A percentile compares a stretch with the other conserved stretches of the same genome.
These are phyloP conservation scores for Plasmodium berghei DNA, from an alignment of 169 alveolate species.

Conservation along the genomic window DNA sequence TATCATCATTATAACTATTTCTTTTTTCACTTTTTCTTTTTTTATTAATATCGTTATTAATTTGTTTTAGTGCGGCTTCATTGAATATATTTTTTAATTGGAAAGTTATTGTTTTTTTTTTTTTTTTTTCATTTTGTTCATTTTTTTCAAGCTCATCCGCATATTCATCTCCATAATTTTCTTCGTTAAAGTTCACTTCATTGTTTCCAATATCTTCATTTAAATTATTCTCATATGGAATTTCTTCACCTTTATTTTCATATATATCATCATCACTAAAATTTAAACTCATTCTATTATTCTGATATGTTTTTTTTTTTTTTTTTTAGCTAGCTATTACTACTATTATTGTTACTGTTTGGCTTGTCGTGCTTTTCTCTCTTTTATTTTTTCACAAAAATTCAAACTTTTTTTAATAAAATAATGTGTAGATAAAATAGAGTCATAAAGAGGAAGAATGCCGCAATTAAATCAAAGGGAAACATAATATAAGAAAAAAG, in stretches of 20 bases:
- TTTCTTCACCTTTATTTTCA: conserved; percentile 9
- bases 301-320: neutral
- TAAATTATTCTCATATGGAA: conserved; percentile 12
- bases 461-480: neutral
- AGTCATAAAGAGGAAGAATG: neutral
- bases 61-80: conserved; percentile 44
- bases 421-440: neutral
- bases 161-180: neutral
- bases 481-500: neutral
- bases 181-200: conserved; percentile 1
- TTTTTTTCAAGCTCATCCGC: neutral
- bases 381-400: too few relatives aligned
- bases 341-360: too few relatives aligned
- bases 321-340: neutral
- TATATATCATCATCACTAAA: conserved; percentile 73
- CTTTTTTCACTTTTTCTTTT: conserved; percentile 33
- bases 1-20: conserved; percentile 15
- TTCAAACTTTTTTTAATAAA: neutral
- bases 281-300: conserved; percentile 55
- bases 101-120: conserved; percentile 49
- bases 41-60: conserved; percentile 31
- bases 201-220: conserved; percentile 2
- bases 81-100: conserved; percentile 69
- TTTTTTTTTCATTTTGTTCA: conserved; percentile 26
- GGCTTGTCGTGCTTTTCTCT: too few relatives aligned